Evolutionary conservation across 345 rosid species (phyloP).

Genomic region (Jatropha curcas): DNA sequence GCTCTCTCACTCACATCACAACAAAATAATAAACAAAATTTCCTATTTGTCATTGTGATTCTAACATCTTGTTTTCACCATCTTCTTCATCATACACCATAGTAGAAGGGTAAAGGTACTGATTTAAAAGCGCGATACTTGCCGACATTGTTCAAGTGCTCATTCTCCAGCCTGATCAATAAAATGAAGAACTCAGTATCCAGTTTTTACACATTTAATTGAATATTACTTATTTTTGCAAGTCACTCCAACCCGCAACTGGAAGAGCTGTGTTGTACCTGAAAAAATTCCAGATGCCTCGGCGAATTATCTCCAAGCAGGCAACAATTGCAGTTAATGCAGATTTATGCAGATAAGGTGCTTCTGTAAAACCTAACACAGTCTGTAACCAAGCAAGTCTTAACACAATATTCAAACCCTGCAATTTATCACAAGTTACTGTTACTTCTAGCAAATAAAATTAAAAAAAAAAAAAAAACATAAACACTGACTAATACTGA

Average conservation of each 20-base stretch:
- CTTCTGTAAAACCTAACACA: constrained; percentile 55
- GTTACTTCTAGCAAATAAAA: background rate
- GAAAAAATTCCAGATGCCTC: constrained; percentile 89
- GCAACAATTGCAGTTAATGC: constrained; percentile 59
- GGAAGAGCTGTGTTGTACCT: constrained; percentile 39
- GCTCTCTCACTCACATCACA: background rate
- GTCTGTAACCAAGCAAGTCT: constrained; percentile 86
- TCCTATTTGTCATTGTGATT: background rate
- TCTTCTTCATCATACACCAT: constrained; percentile 37
- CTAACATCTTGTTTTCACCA: constrained; percentile 13
- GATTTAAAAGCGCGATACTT: constrained; percentile 77
- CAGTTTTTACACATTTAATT: background rate
- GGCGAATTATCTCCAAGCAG: constrained; percentile 71
- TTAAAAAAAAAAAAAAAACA: background rate
- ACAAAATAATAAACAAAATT: background rate
- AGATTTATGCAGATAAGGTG: constrained; percentile 52
- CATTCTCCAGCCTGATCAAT: constrained; percentile 72
- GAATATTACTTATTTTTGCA: too few relatives aligned
- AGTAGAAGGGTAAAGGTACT: constrained; percentile 68
- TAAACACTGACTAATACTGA: background rate
- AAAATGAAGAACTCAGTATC: background rate
- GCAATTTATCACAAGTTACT: constrained; percentile 14
- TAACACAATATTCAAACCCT: constrained; percentile 63
- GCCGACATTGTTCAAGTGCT: constrained; percentile 82
- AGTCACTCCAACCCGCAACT: background rate